Evolutionary conservation across 331 rosid species (phyloP), one percentile per base, ranked within the genome.

Genomic region (Quercus lobata): DNA sequence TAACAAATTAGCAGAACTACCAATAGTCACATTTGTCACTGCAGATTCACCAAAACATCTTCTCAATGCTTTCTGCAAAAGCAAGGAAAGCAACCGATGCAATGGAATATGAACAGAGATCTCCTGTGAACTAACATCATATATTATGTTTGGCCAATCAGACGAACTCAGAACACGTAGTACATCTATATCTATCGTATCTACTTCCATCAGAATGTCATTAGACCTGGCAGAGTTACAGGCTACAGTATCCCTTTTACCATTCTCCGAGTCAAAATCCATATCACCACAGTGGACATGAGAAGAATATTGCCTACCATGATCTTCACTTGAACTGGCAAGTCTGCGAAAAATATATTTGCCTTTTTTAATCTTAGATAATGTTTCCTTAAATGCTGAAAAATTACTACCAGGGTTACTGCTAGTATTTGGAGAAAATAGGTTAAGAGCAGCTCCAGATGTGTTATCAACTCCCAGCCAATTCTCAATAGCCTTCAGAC

Each of bases 121-220:
- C 75, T 92, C 97, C 86, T 91, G 97, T 1, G 81, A 90, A 82
- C 97, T 96, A 85, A 90, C 97, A 87, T 96, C 95, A 84, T 90
- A 92, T 32, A 75, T 80, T 88, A 93, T 93, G 30, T 88, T 89
- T 29, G 97, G 97, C 99, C 99, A 96, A 82, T 90, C 93, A 65
- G 97, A 78, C 74, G 69, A 84, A 84, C 93, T 90, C 73, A 96
- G 83, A 81, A 85, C 74, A 63, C 73, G 91, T 11, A 88, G 83
- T 70, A 87, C 87, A 78, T 87, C 95, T 54, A 82, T 58, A 71
- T 84, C 98, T 79, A 73, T 69, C 15, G 90, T 76, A 85, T 91
- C 96, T 53, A 84, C 87, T 80, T 96, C 97, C 88, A 88, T 84
- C 49, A 85, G 76, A 78, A 75, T 81, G 46, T 86, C 87, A 85